These are phyloP conservation scores for Suillus lakei DNA, from an alignment of 768 basidiomycete species.

Conservation along the genomic window DNA sequence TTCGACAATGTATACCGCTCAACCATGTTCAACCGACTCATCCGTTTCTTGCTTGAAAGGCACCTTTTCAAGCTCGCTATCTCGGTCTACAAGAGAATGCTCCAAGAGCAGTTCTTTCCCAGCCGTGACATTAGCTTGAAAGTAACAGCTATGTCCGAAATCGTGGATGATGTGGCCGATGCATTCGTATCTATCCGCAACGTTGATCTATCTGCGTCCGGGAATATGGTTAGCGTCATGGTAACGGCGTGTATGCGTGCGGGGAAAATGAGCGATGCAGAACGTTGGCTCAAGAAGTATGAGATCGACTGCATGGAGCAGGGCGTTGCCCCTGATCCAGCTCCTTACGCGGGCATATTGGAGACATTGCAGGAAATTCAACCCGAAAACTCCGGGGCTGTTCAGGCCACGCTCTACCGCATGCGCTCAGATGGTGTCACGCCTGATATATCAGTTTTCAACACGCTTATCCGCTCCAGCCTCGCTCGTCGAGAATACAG, in stretches of 20 bases:
- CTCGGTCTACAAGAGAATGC: conserved; percentile 47
- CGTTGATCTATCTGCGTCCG: conserved; percentile 31
- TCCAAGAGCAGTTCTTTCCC: conserved; percentile 42
- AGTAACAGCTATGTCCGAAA: neutral
- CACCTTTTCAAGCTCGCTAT: conserved; percentile 43
- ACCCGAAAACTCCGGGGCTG: conserved; percentile 32
- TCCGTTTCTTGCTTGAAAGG: conserved; percentile 46
- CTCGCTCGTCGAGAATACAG: conserved; percentile 34
- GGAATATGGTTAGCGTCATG: conserved; percentile 41
- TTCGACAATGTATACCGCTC: conserved; percentile 35
- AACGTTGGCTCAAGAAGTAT: conserved; percentile 32
- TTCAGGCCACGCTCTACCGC: conserved; percentile 42
- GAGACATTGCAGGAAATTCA: conserved; percentile 38
- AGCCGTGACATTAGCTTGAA: conserved; percentile 43
- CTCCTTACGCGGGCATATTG: conserved; percentile 47
- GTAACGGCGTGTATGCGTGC: conserved; percentile 41
- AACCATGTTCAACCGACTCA: conserved; percentile 42
- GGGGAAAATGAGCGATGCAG: conserved; percentile 35
- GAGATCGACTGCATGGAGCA: conserved; percentile 27
- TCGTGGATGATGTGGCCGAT: conserved; percentile 28
- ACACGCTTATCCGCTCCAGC: conserved; percentile 50
- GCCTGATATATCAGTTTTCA: conserved; percentile 49
- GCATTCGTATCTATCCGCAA: conserved; percentile 23
- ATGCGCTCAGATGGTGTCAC: conserved; percentile 44
- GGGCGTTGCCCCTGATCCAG: conserved; percentile 16